A percentile compares a stretch with the other conserved stretches of the same genome.
Conservation (phyloP, 129 eudicot genomes). For the Lactuca saligna region DNA sequence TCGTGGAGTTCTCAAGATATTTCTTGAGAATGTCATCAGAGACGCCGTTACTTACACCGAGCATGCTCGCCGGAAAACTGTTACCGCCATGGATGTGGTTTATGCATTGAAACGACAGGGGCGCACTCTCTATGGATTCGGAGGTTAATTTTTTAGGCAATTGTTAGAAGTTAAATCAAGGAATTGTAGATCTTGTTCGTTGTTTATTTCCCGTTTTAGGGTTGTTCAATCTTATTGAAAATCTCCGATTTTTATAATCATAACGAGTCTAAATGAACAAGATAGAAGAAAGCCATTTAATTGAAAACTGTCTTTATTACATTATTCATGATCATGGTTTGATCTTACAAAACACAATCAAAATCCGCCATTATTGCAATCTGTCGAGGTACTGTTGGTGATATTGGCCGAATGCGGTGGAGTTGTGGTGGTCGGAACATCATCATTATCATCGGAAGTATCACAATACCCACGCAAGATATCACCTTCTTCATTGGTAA, state of each 20-base stretch:
- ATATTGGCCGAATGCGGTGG: slow-evolving; percentile 14
- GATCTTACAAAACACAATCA: slow-evolving; percentile 7
- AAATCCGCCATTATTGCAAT: background rate
- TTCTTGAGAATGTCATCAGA: slow-evolving; percentile 10
- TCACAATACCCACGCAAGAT: slow-evolving; percentile 65
- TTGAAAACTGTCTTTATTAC: slow-evolving; percentile 13
- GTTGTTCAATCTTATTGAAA: background rate
- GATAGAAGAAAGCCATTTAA: background rate
- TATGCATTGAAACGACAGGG: slow-evolving; percentile 26
- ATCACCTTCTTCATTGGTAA: slow-evolving; percentile 53
- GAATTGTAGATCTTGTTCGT: slow-evolving; percentile 3
- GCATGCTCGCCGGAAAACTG: slow-evolving; percentile 30
- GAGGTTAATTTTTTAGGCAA: slow-evolving; percentile 1
- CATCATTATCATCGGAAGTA: slow-evolving; percentile 14
- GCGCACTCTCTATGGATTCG: slow-evolving; percentile 16
- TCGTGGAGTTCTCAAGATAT: slow-evolving; percentile 18
- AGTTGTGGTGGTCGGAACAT: slow-evolving; percentile 18
- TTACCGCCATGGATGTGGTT: slow-evolving; percentile 23
- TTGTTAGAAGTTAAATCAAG: background rate
- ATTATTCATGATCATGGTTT: slow-evolving; percentile 12
- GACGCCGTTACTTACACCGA: slow-evolving; percentile 23
- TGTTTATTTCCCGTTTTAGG: background rate
- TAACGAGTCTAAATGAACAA: background rate
- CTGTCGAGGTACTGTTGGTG: background rate
- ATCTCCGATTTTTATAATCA: background rate